Evolutionary conservation across 768 basidiomycete species (phyloP), one percentile per base, ranked within the genome.

Genomic region (Rhodosporidiobolus sp.): DNA sequence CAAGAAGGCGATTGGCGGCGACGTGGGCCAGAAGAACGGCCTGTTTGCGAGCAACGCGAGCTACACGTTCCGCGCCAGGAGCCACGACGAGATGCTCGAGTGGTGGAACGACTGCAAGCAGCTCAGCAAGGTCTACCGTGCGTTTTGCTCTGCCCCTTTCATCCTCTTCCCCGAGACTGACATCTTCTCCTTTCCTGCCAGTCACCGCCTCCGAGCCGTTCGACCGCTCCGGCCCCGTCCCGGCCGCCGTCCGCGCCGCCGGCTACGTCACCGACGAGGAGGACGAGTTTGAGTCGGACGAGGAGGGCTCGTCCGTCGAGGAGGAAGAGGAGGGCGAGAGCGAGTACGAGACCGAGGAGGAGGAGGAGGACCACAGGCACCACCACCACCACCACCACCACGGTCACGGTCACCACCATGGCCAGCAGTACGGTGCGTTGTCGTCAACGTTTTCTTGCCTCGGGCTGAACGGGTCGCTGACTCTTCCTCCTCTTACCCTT

Each of bases 81-180:
- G 88, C 69, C 87, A 90, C 75, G 95, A 98, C 74, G 95, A 97
- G 77, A 93, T 97, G 92, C 92, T 97, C 92, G 96, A 99, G 83
- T 96, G 96, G 92, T 99, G 96, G 96, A 98, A 98, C 79, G 96
- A 98, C 79, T 85, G 94, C 52, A 79, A 79, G 75, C 79, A 79
- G 72, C 73, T 79, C 48, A 70, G 67, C 65, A 79, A 79, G 74
- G 79, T 79, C 49, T 79, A 79, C 75, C 75, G 76, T 77, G 54
- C 50, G 76, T 70, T 14, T 14, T 10, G 22, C 12, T 20, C 45
- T 34, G 34, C 59, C 16, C 30, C 50, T 17, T 35, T 19, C 20
- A 11, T n/a, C 32, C 26, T 14, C 16, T 48, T 32, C 19, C 20
- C 22, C 24, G 3, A 12, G 34, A 19, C 56, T 59, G 55, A 43